Base-by-base conservation (phyloP, 2,329 filamentous ascomycete species). In the Claviceps sp. region DNA sequence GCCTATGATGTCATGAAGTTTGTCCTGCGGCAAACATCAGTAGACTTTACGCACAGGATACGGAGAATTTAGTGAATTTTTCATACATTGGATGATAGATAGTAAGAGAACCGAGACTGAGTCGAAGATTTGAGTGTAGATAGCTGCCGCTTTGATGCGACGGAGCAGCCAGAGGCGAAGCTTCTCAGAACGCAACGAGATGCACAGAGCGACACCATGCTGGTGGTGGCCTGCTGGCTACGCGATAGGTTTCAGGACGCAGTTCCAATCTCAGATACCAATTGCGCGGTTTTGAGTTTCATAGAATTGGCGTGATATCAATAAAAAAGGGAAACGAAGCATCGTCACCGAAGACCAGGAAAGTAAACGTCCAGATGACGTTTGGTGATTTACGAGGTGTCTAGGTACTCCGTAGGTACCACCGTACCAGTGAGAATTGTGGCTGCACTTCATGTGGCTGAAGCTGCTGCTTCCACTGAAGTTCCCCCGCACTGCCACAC, bases 101-200 rank as follows among this genome's bases (percentile, higher is more conserved):
- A 57, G 55, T 60, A 56, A 50, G 59, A 52, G 54, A 59, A 61
- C 17, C 57, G 54, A 14, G 56, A 58, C 43, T 61, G 60, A 3
- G 52, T 48, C 26, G 44, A 50, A 26, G 40, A 16, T 37, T 53
- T 48, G 13, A 54, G 41, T 34, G 38, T 57, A 41, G 57, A 57
- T 17, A 57, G 57, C 30, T 55, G 41, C 34, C 53, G 54, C 47
- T 42, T 50, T 16, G 53, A 45, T 38, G 24, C 37, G 39, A 51
- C 37, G 37, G 19, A 13, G 19, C 42, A 37, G 24, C 48, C 44
- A 10, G 48, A 50, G 47, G 49, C 44, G 14, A 50, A 43, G 54
- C 58, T 59, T 53, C 56, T 58, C 30, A 56, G 50, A 56, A 60
- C 53, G 54, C 51, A 54, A 17, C 47, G 49, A 39, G 52, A 50